A percentile compares a stretch with the other conserved stretches of the same genome.
Evolutionary conservation across 2,329 filamentous ascomycete species (phyloP).

Genomic region (Xylaria sp.): DNA sequence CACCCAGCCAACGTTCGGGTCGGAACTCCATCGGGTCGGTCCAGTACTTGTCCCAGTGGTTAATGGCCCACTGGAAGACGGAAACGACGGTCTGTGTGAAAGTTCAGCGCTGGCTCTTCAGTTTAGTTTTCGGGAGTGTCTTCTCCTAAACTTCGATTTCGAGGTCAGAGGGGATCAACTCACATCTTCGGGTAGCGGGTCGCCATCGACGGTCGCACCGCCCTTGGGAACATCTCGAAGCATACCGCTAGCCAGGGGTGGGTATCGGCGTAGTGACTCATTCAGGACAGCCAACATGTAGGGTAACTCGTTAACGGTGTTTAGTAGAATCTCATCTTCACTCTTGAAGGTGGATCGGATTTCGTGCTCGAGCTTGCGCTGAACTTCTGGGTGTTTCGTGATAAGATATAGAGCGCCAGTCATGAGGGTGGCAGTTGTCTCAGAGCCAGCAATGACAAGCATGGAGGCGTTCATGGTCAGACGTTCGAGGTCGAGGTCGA

Average conservation of each 20-base stretch:
- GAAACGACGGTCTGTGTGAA: slow-evolving; percentile 51
- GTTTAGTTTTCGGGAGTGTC: not conserved
- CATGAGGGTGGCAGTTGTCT: slow-evolving; percentile 62
- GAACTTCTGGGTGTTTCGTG: slow-evolving; percentile 51
- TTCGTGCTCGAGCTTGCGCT: slow-evolving; percentile 53
- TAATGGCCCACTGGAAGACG: slow-evolving; percentile 53
- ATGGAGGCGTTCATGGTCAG: slow-evolving; percentile 45
- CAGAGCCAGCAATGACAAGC: slow-evolving; percentile 60
- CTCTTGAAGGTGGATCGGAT: slow-evolving; percentile 53
- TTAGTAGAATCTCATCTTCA: slow-evolving; percentile 55
- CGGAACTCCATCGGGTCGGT: slow-evolving; percentile 52
- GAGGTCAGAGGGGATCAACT: slow-evolving; percentile 25
- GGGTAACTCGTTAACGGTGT: slow-evolving; percentile 48
- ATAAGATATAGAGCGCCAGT: slow-evolving; percentile 55
- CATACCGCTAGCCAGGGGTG: slow-evolving; percentile 47
- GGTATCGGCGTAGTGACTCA: slow-evolving; percentile 58
- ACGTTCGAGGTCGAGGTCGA: slow-evolving; percentile 40
- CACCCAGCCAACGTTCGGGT: slow-evolving; percentile 56
- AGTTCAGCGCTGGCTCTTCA: slow-evolving; percentile 26
- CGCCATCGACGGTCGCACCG: slow-evolving; percentile 44
- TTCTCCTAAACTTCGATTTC: not conserved
- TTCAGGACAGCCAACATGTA: slow-evolving; percentile 58
- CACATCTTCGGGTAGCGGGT: slow-evolving; percentile 45
- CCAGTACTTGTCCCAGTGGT: slow-evolving; percentile 53
- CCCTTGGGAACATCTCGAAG: slow-evolving; percentile 45